A percentile compares a stretch with the other conserved stretches of the same genome.
phyloP scores from a whole-genome alignment of 805 yeast species.

The Yarrowia divulgata region DNA sequence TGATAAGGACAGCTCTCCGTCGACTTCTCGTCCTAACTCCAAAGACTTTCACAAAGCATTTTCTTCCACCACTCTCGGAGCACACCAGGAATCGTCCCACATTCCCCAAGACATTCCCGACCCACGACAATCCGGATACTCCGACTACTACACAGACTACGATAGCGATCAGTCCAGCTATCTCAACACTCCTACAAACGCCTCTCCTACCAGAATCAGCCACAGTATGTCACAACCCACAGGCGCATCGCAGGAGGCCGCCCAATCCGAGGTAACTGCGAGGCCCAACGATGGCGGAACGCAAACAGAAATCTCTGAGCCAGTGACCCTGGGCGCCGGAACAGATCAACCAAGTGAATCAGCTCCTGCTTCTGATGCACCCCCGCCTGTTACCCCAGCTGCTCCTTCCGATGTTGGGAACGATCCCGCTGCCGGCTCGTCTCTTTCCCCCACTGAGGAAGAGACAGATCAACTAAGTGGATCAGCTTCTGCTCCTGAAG shows the following conservation, averaged over 20 bases:
- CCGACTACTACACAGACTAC: not conserved
- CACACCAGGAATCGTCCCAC: slow-evolving; percentile 1
- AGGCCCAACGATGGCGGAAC: too few relatives aligned
- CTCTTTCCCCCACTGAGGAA: too few relatives aligned
- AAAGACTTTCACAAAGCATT: not conserved
- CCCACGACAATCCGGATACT: not conserved
- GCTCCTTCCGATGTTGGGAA: too few relatives aligned
- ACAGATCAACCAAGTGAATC: too few relatives aligned
- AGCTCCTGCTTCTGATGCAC: too few relatives aligned
- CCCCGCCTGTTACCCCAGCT: too few relatives aligned
- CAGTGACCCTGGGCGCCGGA: too few relatives aligned
- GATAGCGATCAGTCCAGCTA: not conserved
- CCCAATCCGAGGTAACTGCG: not conserved
- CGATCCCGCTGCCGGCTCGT: too few relatives aligned
- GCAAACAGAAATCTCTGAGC: too few relatives aligned
- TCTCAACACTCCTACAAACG: not conserved
- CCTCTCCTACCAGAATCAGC: not conserved
- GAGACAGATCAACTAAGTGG: too few relatives aligned
- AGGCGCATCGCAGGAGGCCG: not conserved
- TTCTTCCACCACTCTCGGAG: not conserved
- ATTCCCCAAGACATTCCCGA: slow-evolving; percentile 13
- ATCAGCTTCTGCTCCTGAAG: too few relatives aligned
- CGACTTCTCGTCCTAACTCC: not conserved
- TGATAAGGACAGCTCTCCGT: not conserved
- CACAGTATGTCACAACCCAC: not conserved